Conservation (phyloP, 768 basidiomycete species). For the Roridomyces roridus region DNA sequence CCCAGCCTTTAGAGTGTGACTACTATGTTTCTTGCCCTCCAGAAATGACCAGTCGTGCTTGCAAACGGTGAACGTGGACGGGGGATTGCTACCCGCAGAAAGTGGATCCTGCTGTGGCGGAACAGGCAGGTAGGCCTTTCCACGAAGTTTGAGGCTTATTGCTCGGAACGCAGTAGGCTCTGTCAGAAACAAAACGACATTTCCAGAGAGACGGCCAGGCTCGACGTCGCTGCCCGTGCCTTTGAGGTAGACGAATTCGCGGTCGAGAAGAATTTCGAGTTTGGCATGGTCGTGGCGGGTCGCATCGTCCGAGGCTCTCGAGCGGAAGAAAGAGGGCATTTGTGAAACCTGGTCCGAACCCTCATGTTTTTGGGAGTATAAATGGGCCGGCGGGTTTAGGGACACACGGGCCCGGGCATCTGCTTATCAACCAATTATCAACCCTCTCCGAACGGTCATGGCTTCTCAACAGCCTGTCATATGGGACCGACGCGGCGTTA, state of each 20-base stretch:
- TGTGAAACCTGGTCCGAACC: no score
- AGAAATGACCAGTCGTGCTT: conserved; percentile 94
- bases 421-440: background rate
- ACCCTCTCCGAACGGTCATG: background rate
- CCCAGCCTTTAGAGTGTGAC: conserved; percentile 93
- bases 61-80: conserved; percentile 68
- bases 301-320: background rate
- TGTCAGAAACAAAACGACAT: conserved; percentile 76
- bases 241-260: conserved; percentile 71
- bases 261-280: conserved; percentile 79
- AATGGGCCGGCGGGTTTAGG: no score
- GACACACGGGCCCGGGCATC: background rate
- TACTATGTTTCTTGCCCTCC: conserved; percentile 76
- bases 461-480: background rate
- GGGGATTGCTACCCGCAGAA: conserved; percentile 46
- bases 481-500: conserved; percentile 3
- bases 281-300: background rate
- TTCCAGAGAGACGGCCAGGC: conserved; percentile 79
- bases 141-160: conserved; percentile 82
- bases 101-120: conserved; percentile 59
- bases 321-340: conserved; percentile 9
- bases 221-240: conserved; percentile 87
- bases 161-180: conserved; percentile 86
- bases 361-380: no score
- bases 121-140: conserved; percentile 77